Percentiles rank a stretch among this genome's conserved stretches.
Conservation (phyloP, 345 rosid genomes). For the Nasturtium officinale region DNA sequence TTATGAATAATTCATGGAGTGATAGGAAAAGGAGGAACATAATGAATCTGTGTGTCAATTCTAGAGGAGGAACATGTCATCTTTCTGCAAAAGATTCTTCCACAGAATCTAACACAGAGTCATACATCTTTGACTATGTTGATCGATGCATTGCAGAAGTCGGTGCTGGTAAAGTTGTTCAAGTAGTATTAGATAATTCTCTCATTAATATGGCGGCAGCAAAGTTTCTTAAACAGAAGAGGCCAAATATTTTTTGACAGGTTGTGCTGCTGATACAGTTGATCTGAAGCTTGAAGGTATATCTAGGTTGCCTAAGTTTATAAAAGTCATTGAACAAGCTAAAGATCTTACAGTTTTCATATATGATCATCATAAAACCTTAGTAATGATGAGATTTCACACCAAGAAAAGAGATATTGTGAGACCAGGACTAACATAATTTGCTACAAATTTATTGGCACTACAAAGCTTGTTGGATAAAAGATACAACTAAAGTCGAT, state of each 20-base stretch:
- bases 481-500: background rate
- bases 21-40: constrained; percentile 12
- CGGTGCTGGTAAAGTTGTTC: constrained; percentile 5
- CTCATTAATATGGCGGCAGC: background rate
- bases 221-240: constrained; percentile 3
- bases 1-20: constrained; percentile 10
- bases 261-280: constrained; percentile 6
- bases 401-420: background rate
- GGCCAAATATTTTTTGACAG: background rate
- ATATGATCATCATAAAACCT: too few species aligned
- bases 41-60: constrained; percentile 11
- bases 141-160: background rate
- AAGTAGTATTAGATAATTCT: background rate
- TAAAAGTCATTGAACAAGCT: too few species aligned
- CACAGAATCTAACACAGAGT: background rate
- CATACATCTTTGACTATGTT: constrained; percentile 13
- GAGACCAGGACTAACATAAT: background rate
- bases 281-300: background rate
- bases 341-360: too few species aligned
- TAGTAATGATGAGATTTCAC: too few species aligned
- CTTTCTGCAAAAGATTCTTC: constrained; percentile 3
- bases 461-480: background rate
- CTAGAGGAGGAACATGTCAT: background rate
- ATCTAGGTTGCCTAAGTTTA: too few species aligned
- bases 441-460: background rate